Conservation (phyloP, 2,329 filamentous ascomycete species). For the Epichloe scottii region DNA sequence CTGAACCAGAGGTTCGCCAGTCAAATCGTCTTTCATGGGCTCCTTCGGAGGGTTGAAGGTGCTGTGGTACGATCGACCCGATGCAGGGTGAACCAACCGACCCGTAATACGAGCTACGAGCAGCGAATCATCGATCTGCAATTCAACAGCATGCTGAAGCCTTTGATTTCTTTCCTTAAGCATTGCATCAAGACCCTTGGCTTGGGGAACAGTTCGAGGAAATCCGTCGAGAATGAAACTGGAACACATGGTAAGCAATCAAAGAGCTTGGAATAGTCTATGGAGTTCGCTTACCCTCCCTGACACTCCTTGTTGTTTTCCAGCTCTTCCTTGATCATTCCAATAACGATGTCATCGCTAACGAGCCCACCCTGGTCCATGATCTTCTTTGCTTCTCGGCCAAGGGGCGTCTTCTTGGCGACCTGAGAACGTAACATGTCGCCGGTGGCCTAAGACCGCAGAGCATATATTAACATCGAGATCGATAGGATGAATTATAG, state of each 20-base stretch:
- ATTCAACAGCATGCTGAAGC: conserved; percentile 89
- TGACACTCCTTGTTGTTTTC: conserved; percentile 90
- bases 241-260: conserved; percentile 6
- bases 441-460: conserved; percentile 65
- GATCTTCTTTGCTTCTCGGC: conserved; percentile 98
- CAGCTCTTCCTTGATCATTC: conserved; percentile 98
- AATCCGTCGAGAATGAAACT: conserved; percentile 99
- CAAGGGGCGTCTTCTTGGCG: conserved; percentile 89
- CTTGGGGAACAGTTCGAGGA: conserved; percentile 90
- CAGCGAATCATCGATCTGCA: conserved; percentile 90
- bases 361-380: conserved; percentile 98
- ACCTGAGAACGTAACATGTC: conserved; percentile 99
- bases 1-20: conserved; percentile 92
- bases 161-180: conserved; percentile 64
- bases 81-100: conserved; percentile 88
- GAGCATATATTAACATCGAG: neutral
- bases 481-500: neutral
- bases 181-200: conserved; percentile 90
- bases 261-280: neutral
- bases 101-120: conserved; percentile 94
- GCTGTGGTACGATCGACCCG: conserved; percentile 93
- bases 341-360: conserved; percentile 97
- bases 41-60: conserved; percentile 97
- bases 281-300: conserved; percentile 59
- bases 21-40: conserved; percentile 89